These are phyloP conservation scores for Trypanosoma avium DNA, from an alignment of 208 protist species.

Conservation along the genomic window DNA sequence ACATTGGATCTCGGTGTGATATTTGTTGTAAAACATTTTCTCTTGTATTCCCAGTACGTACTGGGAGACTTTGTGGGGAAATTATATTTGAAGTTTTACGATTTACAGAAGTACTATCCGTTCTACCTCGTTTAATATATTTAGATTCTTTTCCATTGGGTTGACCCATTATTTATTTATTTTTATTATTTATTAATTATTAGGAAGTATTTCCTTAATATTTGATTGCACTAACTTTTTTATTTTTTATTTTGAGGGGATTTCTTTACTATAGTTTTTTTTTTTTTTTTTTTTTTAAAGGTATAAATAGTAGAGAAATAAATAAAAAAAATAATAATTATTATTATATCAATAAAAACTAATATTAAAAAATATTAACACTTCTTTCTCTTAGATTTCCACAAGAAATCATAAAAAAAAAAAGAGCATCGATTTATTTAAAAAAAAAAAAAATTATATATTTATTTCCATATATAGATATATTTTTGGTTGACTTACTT, in stretches of 20 bases:
- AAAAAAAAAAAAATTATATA: too few species aligned
- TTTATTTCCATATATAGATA: not conserved
- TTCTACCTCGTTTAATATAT: slow-evolving; percentile 13
- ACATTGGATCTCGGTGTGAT: slow-evolving; percentile 27
- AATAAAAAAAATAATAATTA: too few species aligned
- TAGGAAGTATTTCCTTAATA: too few species aligned
- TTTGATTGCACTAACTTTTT: too few species aligned
- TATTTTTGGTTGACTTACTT: too few species aligned
- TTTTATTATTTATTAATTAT: too few species aligned
- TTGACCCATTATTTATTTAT: slow-evolving; percentile 60
- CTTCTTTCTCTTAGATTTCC: too few species aligned
- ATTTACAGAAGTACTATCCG: not conserved
- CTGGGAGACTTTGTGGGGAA: slow-evolving; percentile 13
- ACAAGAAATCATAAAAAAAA: too few species aligned
- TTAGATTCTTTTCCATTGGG: slow-evolving; percentile 61
- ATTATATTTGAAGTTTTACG: not conserved
- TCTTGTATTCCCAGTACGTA: slow-evolving; percentile 38
- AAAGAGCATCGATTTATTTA: too few species aligned
- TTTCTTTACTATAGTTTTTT: not conserved
- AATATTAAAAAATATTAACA: too few species aligned
- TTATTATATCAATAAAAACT: too few species aligned
- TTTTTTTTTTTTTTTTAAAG: not conserved
- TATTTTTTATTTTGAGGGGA: too few species aligned
- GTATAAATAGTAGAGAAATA: not conserved
- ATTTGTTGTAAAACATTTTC: slow-evolving; percentile 23